Base-by-base conservation (phyloP, 331 rosid genomes). In the Erythrophleum ivorense region DNA sequence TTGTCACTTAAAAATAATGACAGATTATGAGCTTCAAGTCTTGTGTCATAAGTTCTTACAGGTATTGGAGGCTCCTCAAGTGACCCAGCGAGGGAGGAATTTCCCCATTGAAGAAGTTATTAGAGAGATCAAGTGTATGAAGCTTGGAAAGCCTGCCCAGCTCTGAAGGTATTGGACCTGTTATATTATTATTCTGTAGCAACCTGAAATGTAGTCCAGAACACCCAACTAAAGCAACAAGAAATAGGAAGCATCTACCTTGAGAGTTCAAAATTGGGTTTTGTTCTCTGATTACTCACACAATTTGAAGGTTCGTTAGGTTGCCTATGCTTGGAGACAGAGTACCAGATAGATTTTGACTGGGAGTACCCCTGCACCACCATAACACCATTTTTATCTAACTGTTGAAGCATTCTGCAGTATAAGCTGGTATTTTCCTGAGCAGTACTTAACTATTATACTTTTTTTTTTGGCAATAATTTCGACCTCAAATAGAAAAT, bases 321-420 rank as follows among this genome's bases (percentile, higher is more conserved):
- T 96, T 96, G 64, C 98, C 99, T 80, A 96, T 91, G 89, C 97
- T 96, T 80, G 94, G 87, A 72, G 99, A 92, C 67, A 96, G 89
- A 78, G 93, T 89, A 64, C 99, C 99, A 69, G 97, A 90, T 82
- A 96, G 76, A 86, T 86, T 96, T 87, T 96, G 99, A 85, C 99
- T 96, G 3, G 99, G 99, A 83, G 91, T 90, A 7, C 99, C 99
- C 84, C 99, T 96, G 87, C 84, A 91, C 64, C 65, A 83, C 57
- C 36, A 45, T 54, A 78, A 78, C 14, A 79, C 71, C 75, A 76
- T 34, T 79, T 84, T 79, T 41, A 81, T 55, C 57, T 8, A 80
- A 73, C 59, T 41, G 24, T 80, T 46, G 7, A 71, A 65, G 9
- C 75, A 33, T 9, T 45, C 57, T 58, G 18, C 43, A 59, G 15